Evolutionary conservation across 306 rosid species (phyloP).

Genomic region (Dryas alaskensis): DNA sequence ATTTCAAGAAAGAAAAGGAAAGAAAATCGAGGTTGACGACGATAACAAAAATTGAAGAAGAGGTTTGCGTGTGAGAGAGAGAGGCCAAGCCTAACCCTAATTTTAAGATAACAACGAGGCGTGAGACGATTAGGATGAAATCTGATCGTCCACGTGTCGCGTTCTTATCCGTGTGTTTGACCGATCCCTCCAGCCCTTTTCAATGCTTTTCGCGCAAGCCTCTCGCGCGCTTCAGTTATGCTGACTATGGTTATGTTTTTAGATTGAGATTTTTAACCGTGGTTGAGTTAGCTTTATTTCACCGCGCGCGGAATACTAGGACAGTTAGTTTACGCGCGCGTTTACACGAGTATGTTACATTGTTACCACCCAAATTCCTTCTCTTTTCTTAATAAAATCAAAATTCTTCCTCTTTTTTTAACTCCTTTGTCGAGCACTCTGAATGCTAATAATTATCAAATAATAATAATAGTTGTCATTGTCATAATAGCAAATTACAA

Average conservation of each 20-base stretch:
- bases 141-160: slow-evolving; percentile 57
- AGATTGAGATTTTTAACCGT: slow-evolving; percentile 29
- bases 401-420: no score
- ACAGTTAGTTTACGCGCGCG: not conserved
- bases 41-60: not conserved
- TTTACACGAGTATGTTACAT: no score
- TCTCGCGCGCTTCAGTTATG: not conserved
- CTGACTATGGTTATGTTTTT: not conserved
- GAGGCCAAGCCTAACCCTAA: slow-evolving; percentile 38
- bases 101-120: slow-evolving; percentile 36
- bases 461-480: no score
- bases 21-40: not conserved
- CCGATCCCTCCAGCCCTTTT: slow-evolving; percentile 8
- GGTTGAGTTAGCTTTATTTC: slow-evolving; percentile 31
- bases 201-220: not conserved
- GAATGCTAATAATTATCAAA: no score
- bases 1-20: not conserved
- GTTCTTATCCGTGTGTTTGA: slow-evolving; percentile 13
- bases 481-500: no score
- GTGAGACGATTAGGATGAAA: slow-evolving; percentile 22
- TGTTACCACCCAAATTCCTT: no score
- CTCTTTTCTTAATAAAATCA: no score
- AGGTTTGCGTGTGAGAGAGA: not conserved
- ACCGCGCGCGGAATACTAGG: not conserved
- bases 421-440: no score